These are phyloP conservation scores for Globisporangium sylvaticum DNA, from an alignment of 352 stramenopile species.

Conservation along the genomic window DNA sequence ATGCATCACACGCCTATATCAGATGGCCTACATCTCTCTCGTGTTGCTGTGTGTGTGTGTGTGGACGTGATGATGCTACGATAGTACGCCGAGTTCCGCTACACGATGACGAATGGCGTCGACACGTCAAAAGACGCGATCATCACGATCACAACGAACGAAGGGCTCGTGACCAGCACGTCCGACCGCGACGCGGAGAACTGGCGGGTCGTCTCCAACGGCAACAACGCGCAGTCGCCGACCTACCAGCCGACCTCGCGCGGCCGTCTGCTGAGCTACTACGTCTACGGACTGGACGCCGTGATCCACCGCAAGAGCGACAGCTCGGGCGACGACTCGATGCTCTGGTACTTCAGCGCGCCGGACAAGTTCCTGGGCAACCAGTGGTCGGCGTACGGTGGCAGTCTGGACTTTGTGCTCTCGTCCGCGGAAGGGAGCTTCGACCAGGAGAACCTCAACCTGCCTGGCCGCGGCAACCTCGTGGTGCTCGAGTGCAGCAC, in stretches of 20 bases:
- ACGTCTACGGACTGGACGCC: slow-evolving; percentile 81
- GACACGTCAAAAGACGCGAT: slow-evolving; percentile 66
- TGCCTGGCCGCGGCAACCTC: slow-evolving; percentile 51
- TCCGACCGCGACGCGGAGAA: slow-evolving; percentile 77
- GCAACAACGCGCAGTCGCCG: slow-evolving; percentile 21
- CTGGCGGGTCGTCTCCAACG: slow-evolving; percentile 78
- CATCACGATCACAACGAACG: slow-evolving; percentile 67
- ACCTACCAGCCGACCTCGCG: slow-evolving; percentile 62
- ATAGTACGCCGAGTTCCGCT: slow-evolving; percentile 86
- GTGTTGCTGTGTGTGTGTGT: background rate
- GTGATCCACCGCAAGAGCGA: slow-evolving; percentile 64
- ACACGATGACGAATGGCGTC: slow-evolving; percentile 73
- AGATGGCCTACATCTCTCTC: background rate
- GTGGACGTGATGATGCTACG: background rate
- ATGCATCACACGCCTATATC: background rate
- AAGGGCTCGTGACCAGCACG: slow-evolving; percentile 75
- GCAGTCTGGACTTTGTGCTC: slow-evolving; percentile 87
- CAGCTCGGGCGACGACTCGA: slow-evolving; percentile 52
- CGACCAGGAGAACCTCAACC: slow-evolving; percentile 72
- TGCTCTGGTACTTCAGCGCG: slow-evolving; percentile 87
- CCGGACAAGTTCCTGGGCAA: slow-evolving; percentile 86
- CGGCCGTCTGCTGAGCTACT: slow-evolving; percentile 80
- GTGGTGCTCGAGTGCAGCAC: slow-evolving; percentile 85
- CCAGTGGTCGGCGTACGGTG: slow-evolving; percentile 86
- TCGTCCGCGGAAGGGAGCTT: slow-evolving; percentile 90